Percentiles rank a stretch among this genome's conserved stretches.
Evolutionary conservation across 306 rosid species (phyloP).

Genomic region (Citrullus mucosospermus): DNA sequence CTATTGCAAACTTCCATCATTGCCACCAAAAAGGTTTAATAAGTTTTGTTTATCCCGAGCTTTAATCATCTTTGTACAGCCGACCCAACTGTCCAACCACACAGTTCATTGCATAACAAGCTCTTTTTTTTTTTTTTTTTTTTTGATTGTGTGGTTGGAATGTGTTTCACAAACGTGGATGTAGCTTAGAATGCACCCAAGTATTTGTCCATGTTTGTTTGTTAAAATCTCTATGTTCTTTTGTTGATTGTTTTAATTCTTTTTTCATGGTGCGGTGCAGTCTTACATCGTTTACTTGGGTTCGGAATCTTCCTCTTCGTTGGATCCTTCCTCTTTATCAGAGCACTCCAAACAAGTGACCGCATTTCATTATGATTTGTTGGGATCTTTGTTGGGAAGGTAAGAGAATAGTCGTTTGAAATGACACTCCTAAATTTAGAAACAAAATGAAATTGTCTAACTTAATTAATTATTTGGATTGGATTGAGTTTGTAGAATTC

Average conservation of each 20-base stretch:
- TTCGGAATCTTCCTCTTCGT: constrained; percentile 26
- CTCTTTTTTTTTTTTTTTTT: too few species aligned
- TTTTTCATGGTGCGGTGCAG: constrained; percentile 12
- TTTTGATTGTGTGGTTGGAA: too few species aligned
- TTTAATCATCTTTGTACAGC: too few species aligned
- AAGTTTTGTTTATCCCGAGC: too few species aligned
- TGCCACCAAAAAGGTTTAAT: not conserved
- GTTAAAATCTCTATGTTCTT: not conserved
- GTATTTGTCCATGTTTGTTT: not conserved
- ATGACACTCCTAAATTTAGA: not conserved
- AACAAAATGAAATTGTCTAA: not conserved
- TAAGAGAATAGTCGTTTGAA: not conserved
- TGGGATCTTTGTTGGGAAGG: constrained; percentile 38
- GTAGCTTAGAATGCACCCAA: too few species aligned
- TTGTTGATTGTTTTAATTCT: not conserved
- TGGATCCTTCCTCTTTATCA: constrained; percentile 18
- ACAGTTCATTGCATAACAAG: too few species aligned
- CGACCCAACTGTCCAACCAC: too few species aligned
- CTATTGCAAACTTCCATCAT: not conserved
- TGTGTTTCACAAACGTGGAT: too few species aligned
- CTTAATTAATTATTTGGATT: not conserved
- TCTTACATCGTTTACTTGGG: constrained; percentile 49
- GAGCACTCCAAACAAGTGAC: constrained; percentile 12
- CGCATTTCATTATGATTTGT: constrained; percentile 22
- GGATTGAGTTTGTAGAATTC: not conserved